Evolutionary conservation across 2,329 filamentous ascomycete genomes (phyloP), one percentile per base, ranked within the genome.

Genomic region (Stenocarpella maydis): DNA sequence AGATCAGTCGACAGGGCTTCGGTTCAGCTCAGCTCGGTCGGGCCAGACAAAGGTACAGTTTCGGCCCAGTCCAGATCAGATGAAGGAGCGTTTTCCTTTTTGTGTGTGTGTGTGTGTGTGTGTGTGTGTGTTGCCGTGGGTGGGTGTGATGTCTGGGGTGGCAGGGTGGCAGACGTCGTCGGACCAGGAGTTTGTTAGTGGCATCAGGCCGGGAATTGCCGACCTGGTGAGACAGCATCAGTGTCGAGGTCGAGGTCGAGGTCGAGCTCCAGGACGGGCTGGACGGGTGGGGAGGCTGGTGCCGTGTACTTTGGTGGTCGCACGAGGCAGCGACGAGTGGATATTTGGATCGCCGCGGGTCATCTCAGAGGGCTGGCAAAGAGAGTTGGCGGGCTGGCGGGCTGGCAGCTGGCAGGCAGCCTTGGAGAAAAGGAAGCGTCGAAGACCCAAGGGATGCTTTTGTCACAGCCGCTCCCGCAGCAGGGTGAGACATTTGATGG

Each of bases 291-390:
- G 34, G 34, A 37, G 12, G 55, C 12, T 61, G 12, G 55, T 47
- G 55, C 43, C 58, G 58, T 45, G 41, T 34, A 19, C 21, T 37
- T 47, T 14, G 58, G 58, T 26, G 58, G 58, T 63, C 58, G 58
- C 58, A 63, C 58, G n/a, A n/a, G n/a, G 19, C 43, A 43, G 58
- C 43, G 58, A 63, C 21, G 43, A 37, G 7, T 49, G 14, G 58
- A 63, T 63, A 63, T 63, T 63, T 63, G 58, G 58, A 63, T 63
- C 58, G 58, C 58, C 58, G 43, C 58, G 58, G 58, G n/a, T 63
- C 58, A 63, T 63, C 43, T 63, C 58, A 49, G n/a, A n/a, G 41
- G 41, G 19, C 34, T 17, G 41, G 3, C 7, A 9, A 24, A 14
- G 19, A 21, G 21, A 2, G 9, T 7, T 21, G 31, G 4, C 15